These are phyloP conservation scores for Escovopsis weberi DNA, from an alignment of 2,329 filamentous ascomycete genomes.

Conservation along the genomic window DNA sequence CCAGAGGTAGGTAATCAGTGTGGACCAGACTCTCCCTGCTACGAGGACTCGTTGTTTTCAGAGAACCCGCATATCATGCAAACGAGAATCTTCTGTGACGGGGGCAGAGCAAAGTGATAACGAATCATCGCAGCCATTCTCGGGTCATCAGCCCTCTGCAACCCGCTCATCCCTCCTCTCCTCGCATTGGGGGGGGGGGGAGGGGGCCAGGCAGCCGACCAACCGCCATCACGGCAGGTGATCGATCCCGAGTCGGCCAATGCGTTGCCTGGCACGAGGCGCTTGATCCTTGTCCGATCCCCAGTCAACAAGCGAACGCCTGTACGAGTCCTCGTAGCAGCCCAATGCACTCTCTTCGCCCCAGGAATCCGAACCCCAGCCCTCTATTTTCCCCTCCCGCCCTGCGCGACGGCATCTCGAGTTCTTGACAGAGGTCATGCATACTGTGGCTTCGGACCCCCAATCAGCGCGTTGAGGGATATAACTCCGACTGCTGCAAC, in stretches of 20 bases:
- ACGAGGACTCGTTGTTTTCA: too few relatives aligned
- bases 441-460: slow-evolving; percentile 6
- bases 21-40: too few relatives aligned
- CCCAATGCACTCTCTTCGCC: slow-evolving; percentile 4
- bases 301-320: not conserved
- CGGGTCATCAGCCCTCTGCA: too few relatives aligned
- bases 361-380: not conserved
- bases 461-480: slow-evolving; percentile 9
- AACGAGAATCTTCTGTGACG: too few relatives aligned
- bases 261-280: not conserved
- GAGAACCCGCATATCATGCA: too few relatives aligned
- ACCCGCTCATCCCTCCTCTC: too few relatives aligned
- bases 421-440: slow-evolving; percentile 6
- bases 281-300: not conserved
- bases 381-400: slow-evolving; percentile 1
- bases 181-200: too few relatives aligned
- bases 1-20: too few relatives aligned
- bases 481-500: slow-evolving; percentile 9
- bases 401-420: slow-evolving; percentile 1
- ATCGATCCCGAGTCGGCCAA: not conserved
- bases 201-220: too few relatives aligned
- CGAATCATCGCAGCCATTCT: too few relatives aligned
- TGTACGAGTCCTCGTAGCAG: not conserved
- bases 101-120: too few relatives aligned
- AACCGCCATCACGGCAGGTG: not conserved